Evolutionary conservation across 768 basidiomycete species (phyloP).

Genomic region (Pleurotus citrinopileatus): DNA sequence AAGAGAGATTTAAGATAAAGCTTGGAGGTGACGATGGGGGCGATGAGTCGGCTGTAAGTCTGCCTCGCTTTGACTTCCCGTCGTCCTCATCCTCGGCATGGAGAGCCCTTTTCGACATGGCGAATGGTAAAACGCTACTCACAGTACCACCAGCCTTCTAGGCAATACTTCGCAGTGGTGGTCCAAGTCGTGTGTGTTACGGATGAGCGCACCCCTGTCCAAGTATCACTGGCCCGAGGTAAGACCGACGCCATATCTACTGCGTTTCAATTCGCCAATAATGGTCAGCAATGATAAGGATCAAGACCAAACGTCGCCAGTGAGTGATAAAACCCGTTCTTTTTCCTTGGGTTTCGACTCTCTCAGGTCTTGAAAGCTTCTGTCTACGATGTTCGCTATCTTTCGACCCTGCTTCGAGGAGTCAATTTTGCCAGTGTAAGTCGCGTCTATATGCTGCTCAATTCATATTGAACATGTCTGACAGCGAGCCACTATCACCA

Average conservation of each 20-base stretch:
- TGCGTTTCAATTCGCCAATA: background rate
- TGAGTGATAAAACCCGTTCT: background rate
- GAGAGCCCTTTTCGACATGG: background rate
- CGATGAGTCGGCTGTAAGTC: no score
- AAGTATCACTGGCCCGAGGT: background rate
- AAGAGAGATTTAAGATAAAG: no score
- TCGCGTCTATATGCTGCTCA: background rate
- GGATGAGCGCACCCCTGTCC: no score
- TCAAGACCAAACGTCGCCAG: background rate
- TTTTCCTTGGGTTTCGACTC: background rate
- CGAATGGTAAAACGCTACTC: no score
- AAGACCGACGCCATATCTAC: background rate
- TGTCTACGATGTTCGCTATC: constrained; percentile 79
- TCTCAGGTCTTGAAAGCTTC: constrained; percentile 63
- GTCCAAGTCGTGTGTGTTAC: no score
- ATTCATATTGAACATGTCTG: constrained; percentile 11
- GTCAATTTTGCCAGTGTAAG: constrained; percentile 80
- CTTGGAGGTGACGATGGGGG: no score
- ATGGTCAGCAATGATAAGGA: background rate
- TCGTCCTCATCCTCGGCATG: background rate
- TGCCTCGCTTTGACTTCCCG: background rate
- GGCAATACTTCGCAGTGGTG: no score
- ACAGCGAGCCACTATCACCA: constrained; percentile 72
- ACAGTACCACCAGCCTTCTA: no score
- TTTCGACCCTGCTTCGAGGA: constrained; percentile 75